Conservation (phyloP, 2,329 filamentous ascomycete genomes). For the Nigrospora sphaerica region DNA sequence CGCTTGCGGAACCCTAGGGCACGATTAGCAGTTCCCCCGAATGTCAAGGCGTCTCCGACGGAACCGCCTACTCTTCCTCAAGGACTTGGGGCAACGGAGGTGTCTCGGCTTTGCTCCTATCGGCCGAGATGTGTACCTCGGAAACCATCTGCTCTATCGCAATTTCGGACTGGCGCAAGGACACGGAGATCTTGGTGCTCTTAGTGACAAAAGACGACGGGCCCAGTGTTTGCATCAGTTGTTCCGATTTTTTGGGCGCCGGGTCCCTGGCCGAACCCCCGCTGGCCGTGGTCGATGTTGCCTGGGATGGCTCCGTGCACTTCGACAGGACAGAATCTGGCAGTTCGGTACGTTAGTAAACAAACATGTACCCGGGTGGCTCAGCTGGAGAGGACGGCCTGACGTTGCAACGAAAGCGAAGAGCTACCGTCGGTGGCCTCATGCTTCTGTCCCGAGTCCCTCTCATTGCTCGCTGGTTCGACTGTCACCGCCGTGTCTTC, state of each 20-base stretch:
- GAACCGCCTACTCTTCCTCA: slow-evolving; percentile 17
- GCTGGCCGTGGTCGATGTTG: slow-evolving; percentile 23
- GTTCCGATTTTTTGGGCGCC: slow-evolving; percentile 18
- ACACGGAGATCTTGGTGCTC: slow-evolving; percentile 28
- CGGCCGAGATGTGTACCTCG: slow-evolving; percentile 28
- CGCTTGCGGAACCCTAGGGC: slow-evolving; percentile 3
- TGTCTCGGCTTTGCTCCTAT: slow-evolving; percentile 16
- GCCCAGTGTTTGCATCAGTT: slow-evolving; percentile 30
- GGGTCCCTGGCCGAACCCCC: slow-evolving; percentile 22
- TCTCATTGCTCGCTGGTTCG: slow-evolving; percentile 9
- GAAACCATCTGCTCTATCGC: slow-evolving; percentile 26
- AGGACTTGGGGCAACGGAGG: slow-evolving; percentile 21
- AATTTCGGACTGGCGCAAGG: slow-evolving; percentile 22
- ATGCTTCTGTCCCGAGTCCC: slow-evolving; percentile 9
- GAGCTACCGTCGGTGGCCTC: slow-evolving; percentile 12
- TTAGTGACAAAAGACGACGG: slow-evolving; percentile 34
- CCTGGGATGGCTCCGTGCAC: slow-evolving; percentile 30
- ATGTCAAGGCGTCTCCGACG: too few species aligned
- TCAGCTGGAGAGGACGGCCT: slow-evolving; percentile 1
- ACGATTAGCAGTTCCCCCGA: not conserved
- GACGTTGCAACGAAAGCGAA: slow-evolving; percentile 28
- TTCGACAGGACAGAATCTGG: slow-evolving; percentile 38
- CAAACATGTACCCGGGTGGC: not conserved
- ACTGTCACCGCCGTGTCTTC: slow-evolving; percentile 11
- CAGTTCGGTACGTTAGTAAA: slow-evolving; percentile 11